Percentiles rank a stretch among this genome's conserved stretches.
These are phyloP conservation scores for Aspergillus sclerotioniger DNA, from an alignment of 495 filamentous ascomycete species.

Conservation along the genomic window DNA sequence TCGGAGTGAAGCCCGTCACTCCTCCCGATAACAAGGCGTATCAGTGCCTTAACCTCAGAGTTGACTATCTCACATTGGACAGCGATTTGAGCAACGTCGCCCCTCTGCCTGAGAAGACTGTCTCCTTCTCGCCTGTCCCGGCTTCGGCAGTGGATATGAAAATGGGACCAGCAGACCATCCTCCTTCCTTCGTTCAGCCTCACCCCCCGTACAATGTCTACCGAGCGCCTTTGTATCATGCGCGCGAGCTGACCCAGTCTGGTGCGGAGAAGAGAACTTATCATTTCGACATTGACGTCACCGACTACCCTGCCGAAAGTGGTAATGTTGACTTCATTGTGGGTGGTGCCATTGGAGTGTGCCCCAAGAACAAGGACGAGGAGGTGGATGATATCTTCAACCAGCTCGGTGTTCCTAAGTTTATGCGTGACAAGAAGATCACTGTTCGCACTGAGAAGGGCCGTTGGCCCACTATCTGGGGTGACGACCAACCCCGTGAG, in stretches of 20 bases:
- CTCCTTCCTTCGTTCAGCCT: conserved; percentile 89
- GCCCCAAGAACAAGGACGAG: conserved; percentile 76
- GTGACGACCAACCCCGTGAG: conserved; percentile 79
- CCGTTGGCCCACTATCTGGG: conserved; percentile 98
- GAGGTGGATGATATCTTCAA: conserved; percentile 84
- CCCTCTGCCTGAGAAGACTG: conserved; percentile 69
- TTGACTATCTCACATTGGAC: conserved; percentile 67
- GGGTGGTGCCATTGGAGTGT: conserved; percentile 90
- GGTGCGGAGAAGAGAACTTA: conserved; percentile 96
- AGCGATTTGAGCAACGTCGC: conserved; percentile 67
- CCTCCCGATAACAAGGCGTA: conserved; percentile 86
- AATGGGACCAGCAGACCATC: conserved; percentile 52
- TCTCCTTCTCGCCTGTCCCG: conserved; percentile 58
- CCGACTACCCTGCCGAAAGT: conserved; percentile 83
- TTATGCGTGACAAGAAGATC: conserved; percentile 77
- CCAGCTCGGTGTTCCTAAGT: conserved; percentile 70
- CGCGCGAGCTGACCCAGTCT: conserved; percentile 81
- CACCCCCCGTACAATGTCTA: conserved; percentile 91
- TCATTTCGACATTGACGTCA: conserved; percentile 96
- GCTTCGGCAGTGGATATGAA: conserved; percentile 33
- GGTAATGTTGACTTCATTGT: conserved; percentile 91
- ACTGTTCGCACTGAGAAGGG: conserved; percentile 73
- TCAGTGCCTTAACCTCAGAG: conserved; percentile 68
- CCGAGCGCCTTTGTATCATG: conserved; percentile 74
- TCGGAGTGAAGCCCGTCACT: conserved; percentile 53